These are phyloP conservation scores for Hypoxylon sp. DNA, from an alignment of 2,329 filamentous ascomycete genomes.

Conservation along the genomic window DNA sequence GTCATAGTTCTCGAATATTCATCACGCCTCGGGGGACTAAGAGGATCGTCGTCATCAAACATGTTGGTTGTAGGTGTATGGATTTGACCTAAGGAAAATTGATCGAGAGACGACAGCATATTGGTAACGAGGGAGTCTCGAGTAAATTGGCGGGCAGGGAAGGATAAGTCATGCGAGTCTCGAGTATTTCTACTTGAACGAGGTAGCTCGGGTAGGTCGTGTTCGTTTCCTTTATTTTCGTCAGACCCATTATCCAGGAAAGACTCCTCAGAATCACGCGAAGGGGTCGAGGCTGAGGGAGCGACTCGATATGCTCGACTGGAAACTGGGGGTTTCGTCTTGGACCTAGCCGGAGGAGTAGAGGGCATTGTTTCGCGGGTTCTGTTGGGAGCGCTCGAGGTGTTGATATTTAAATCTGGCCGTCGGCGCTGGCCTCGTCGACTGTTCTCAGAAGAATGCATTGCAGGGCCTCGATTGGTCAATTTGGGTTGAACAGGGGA, in stretches of 20 bases:
- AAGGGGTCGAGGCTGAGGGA: conserved; percentile 44
- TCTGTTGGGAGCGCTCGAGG: conserved; percentile 45
- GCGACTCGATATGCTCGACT: conserved; percentile 54
- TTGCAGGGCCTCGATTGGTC: conserved; percentile 40
- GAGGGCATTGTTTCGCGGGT: conserved; percentile 50
- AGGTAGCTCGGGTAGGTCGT: conserved; percentile 51
- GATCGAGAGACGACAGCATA: conserved; percentile 93
- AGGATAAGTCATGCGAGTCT: conserved; percentile 88
- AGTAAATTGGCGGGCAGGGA: conserved; percentile 81
- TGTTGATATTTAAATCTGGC: conserved; percentile 59
- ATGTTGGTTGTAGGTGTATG: conserved; percentile 52
- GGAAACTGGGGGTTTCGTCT: conserved; percentile 56
- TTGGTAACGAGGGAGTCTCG: conserved; percentile 95
- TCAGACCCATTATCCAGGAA: conserved; percentile 53
- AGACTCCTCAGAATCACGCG: conserved; percentile 52
- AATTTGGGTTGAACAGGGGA: conserved; percentile 41
- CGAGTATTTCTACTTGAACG: conserved; percentile 56
- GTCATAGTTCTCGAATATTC: conserved; percentile 52
- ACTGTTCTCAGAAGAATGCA: conserved; percentile 52
- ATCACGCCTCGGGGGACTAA: conserved; percentile 49
- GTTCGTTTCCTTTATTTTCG: conserved; percentile 53
- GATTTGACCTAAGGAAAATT: conserved; percentile 74
- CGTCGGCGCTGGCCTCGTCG: conserved; percentile 53
- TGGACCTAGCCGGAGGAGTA: conserved; percentile 52
- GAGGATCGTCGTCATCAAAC: conserved; percentile 58